Evolutionary conservation across 2,329 filamentous ascomycete species (phyloP).

Genomic region (Lachnellula suecica): DNA sequence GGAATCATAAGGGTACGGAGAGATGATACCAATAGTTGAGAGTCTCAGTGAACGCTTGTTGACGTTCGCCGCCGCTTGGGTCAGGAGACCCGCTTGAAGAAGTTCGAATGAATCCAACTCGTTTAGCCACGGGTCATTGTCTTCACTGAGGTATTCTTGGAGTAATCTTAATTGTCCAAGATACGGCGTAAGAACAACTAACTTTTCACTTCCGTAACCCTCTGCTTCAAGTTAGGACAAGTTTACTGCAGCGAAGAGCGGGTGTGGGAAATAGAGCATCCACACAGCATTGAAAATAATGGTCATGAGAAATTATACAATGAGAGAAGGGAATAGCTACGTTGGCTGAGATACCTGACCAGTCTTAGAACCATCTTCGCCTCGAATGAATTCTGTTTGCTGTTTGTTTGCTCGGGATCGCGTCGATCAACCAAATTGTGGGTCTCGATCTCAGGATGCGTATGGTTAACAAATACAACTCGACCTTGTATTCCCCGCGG

Average conservation of each 20-base stretch:
- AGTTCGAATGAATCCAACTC: conserved; percentile 68
- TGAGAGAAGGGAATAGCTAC: too few species aligned
- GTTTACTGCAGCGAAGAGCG: too few species aligned
- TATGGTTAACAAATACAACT: conserved; percentile 68
- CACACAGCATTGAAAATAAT: too few species aligned
- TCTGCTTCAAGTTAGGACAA: too few species aligned
- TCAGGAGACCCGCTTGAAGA: conserved; percentile 60
- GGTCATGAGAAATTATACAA: too few species aligned
- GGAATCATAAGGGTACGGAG: neutral
- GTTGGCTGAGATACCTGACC: conserved; percentile 67
- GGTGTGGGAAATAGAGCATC: too few species aligned
- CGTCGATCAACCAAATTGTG: too few species aligned
- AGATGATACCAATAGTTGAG: conserved; percentile 64
- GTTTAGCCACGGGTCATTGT: conserved; percentile 65
- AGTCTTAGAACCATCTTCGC: conserved; percentile 63
- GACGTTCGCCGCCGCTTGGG: conserved; percentile 48
- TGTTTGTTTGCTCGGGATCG: conserved; percentile 50
- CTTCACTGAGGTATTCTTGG: conserved; percentile 47
- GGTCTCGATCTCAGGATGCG: conserved; percentile 51
- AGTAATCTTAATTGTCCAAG: conserved; percentile 66
- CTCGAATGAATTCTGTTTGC: conserved; percentile 64
- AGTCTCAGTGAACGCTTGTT: conserved; percentile 55
- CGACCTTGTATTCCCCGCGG: conserved; percentile 58
- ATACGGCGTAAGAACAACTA: conserved; percentile 73
- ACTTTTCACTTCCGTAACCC: conserved; percentile 62